phyloP scores from a whole-genome alignment of 805 yeast genomes.

The Saturnispora halmiae region DNA sequence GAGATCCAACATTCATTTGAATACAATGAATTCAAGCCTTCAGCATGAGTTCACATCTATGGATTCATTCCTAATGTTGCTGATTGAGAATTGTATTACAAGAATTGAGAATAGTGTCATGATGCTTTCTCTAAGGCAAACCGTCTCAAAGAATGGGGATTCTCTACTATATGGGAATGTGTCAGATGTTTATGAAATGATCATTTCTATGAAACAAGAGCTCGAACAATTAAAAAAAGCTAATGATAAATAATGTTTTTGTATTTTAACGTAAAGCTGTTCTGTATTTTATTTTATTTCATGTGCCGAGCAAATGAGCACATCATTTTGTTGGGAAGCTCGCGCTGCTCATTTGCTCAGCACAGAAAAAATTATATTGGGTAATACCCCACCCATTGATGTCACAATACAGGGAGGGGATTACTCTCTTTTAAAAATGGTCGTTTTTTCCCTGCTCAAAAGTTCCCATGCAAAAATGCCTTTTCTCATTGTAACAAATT shows the following conservation, averaged over 20 bases:
- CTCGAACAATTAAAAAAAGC: conserved; percentile 1
- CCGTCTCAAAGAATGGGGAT: conserved; percentile 3
- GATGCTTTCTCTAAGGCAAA: conserved; percentile 32
- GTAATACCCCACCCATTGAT: conserved; percentile 3
- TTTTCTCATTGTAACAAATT: no score
- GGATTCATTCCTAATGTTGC: conserved; percentile 40
- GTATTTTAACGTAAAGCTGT: neutral
- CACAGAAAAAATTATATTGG: neutral
- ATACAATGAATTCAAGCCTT: conserved; percentile 11
- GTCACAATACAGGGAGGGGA: conserved; percentile 4
- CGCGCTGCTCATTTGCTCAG: neutral
- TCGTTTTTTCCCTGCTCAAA: no score
- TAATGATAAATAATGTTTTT: neutral
- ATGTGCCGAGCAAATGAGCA: neutral
- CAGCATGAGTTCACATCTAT: conserved; percentile 8
- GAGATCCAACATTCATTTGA: neutral
- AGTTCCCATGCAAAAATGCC: no score
- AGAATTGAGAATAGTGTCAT: conserved; percentile 57
- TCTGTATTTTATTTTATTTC: neutral
- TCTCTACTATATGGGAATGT: neutral
- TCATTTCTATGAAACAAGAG: conserved; percentile 11
- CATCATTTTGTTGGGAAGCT: neutral
- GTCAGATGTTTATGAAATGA: conserved; percentile 5
- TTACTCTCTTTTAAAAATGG: neutral
- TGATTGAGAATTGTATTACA: conserved; percentile 58